A percentile compares a stretch with the other conserved stretches of the same genome.
phyloP scores from a whole-genome alignment of 768 basidiomycete species.

The Termitomyces sp. region DNA sequence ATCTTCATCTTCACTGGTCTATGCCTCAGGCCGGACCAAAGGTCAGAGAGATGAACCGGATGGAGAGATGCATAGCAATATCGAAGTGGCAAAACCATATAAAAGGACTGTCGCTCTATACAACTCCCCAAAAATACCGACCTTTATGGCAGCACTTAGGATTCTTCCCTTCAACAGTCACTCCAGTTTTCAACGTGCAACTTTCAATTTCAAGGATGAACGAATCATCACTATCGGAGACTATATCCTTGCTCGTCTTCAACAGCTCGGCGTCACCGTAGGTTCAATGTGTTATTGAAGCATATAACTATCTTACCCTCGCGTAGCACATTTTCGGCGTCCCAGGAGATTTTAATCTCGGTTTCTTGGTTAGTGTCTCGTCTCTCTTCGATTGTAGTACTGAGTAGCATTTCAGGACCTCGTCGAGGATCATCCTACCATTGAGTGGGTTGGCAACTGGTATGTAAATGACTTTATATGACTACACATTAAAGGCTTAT shows the following conservation, averaged over 20 bases:
- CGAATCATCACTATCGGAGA: conserved; percentile 41
- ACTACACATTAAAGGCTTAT: background rate
- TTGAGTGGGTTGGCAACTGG: conserved; percentile 90
- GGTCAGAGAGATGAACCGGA: too few species aligned
- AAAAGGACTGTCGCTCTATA: too few species aligned
- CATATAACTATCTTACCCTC: background rate
- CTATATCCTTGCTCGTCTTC: conserved; percentile 51
- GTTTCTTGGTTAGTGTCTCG: conserved; percentile 38
- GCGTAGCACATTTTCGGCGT: conserved; percentile 73
- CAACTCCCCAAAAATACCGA: too few species aligned
- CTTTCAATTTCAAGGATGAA: conserved; percentile 33
- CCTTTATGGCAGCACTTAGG: too few species aligned
- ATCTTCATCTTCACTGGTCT: too few species aligned
- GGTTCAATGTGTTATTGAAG: conserved; percentile 1
- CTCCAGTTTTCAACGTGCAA: conserved; percentile 39
- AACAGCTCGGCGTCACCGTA: conserved; percentile 56
- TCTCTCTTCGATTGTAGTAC: background rate
- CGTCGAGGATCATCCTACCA: conserved; percentile 69
- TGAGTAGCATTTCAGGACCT: conserved; percentile 51
- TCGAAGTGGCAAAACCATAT: too few species aligned
- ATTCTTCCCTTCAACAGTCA: too few species aligned
- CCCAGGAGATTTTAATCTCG: conserved; percentile 82
- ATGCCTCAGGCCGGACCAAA: too few species aligned
- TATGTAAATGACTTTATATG: conserved; percentile 15
- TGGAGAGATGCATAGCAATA: too few species aligned